Evolutionary conservation across 2,329 filamentous ascomycete genomes (phyloP), one percentile per base, ranked within the genome.

Genomic region (Talaromyces sp.): DNA sequence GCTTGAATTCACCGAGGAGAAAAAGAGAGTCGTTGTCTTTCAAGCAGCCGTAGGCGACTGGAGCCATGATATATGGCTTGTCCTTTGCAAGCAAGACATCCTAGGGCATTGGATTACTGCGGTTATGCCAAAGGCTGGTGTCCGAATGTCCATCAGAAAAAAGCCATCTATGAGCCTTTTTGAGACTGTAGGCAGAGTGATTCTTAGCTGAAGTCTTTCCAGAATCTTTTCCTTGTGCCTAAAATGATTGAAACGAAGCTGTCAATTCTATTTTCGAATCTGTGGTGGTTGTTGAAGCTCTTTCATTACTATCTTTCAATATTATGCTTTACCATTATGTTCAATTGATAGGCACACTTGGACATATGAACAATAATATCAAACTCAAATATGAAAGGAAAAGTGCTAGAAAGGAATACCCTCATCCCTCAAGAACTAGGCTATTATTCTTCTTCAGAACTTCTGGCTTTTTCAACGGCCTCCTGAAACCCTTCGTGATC

Each of bases 401-500:
- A n/a, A n/a, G n/a, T 12, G 33, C 28, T 6, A 21, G n/a, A 8
- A 21, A 12, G 12, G 4, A 52, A 18, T 31, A 4, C 16, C 9
- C 12, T 12, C 14, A 25, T 21, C 23, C 9, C 6, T 48, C 44
- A 48, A 25, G 25, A 2, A 1, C 1, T 33, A n/a, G 16, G 12
- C 46, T 3, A 52, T 35, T 16, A 50, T 16, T 54, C 28, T 18
- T 54, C 50, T 37, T 54, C 50, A 12, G 37, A 48, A 37, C 37
- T 60, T 21, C 62, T 60, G 14, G 33, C 60, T 31, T 60, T 60
- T 57, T 67, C 63, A 8, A 72, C 58, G 14, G 70, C 72, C 55
- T 72, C 84, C 71, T 88, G 87, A 80, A 92, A 96, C 14, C 90
- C 91, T 62, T 88, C 87, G 77, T 97, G 92, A 74, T 96, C 92